Evolutionary conservation across 2,329 filamentous ascomycete species (phyloP), one percentile per base, ranked within the genome.

Genomic region (Endothia cerciana): DNA sequence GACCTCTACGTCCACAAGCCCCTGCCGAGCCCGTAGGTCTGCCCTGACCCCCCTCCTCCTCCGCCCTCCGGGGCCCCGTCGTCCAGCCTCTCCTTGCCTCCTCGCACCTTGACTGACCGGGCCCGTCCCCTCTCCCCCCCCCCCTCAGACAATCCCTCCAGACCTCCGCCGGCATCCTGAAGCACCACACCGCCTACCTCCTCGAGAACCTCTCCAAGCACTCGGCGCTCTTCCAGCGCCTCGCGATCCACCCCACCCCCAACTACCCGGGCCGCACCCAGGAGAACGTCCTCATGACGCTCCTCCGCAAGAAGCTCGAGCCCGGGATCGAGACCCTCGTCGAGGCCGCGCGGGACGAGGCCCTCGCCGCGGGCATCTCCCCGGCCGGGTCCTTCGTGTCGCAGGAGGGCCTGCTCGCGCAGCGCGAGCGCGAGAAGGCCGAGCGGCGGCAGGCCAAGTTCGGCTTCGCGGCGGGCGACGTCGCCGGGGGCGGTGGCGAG

Each of bases 301-400:
- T 97, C 2, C 81, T 96, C 40, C 89, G 92, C 47, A 96, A 95
- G 78, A 95, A 95, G 75, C 84, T 93, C 59, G 92, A 95, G 70
- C 91, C 92, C 0, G 83, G 87, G 30, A 88, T 93, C 22, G 91
- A 94, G 74, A 87, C 89, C 65, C 89, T 90, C 79, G 88, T 94
- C 33, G 85, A 87, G 28, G 80, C 87, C 61, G 90, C 88, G 1
- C 84, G 86, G 43, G 81, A 81, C 65, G 79, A 80, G 36, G 81
- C 81, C 15, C 73, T 72, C 13, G 70, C 71, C 10, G 72, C 71
- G 10, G 76, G 77, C 10, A 66, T 78, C 28, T 73, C 75, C 5
- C 66, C 67, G 3, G 67, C 63, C 57, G 28, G 15, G 8, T 75
- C 73, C 55, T 74, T 77, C 60, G 68, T 69, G 8, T 55, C 71